Conservation (phyloP, 2,329 filamentous ascomycete genomes). For the Knufia petricola region DNA sequence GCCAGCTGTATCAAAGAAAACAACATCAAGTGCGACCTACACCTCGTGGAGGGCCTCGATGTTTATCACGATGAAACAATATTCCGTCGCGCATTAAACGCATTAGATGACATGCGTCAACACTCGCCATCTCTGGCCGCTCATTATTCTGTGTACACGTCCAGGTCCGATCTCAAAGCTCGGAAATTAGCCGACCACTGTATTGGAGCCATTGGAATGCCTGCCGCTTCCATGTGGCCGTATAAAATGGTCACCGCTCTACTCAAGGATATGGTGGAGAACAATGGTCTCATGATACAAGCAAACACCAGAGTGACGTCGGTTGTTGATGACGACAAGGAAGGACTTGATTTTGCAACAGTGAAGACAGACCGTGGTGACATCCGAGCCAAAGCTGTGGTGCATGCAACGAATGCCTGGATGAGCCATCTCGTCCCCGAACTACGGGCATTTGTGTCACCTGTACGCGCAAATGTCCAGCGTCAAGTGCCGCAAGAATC, state of each 20-base stretch:
- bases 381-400: conserved; percentile 41
- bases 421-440: conserved; percentile 43
- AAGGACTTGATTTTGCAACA: conserved; percentile 33
- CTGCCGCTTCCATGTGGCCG: conserved; percentile 27
- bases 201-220: conserved; percentile 23
- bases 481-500: conserved; percentile 47
- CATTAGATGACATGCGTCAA: conserved; percentile 21
- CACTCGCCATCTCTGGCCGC: conserved; percentile 11
- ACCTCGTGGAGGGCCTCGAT: conserved; percentile 30
- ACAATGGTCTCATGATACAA: conserved; percentile 24
- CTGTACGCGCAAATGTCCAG: conserved; percentile 57
- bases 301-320: conserved; percentile 37
- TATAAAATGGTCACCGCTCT: conserved; percentile 27
- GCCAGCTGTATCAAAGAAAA: conserved; percentile 24
- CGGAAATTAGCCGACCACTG: conserved; percentile 17
- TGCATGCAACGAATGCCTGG: conserved; percentile 51
- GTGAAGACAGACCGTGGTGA: conserved; percentile 38
- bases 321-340: conserved; percentile 22
- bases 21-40: conserved; percentile 34
- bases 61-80: conserved; percentile 26
- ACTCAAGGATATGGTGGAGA: conserved; percentile 32
- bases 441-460: conserved; percentile 8
- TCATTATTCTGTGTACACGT: neutral
- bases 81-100: conserved; percentile 20
- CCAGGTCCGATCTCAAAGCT: conserved; percentile 6